Evolutionary conservation across 1,284 basidiomycete genomes (phyloP).

Genomic region (Cutaneotrichosporon cutaneum): DNA sequence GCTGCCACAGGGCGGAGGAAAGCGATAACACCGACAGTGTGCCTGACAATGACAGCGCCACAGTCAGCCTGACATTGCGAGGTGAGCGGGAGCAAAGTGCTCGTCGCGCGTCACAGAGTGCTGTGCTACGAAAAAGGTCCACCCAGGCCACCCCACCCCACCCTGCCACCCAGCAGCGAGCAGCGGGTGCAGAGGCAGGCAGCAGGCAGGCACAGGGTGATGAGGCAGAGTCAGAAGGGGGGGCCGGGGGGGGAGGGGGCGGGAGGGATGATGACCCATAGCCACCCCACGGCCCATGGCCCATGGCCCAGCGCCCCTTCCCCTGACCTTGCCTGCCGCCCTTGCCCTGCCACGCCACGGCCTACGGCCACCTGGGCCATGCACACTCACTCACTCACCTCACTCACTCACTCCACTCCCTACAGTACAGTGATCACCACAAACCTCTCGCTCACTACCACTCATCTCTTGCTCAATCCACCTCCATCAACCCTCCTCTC

Average conservation of each 20-base stretch:
- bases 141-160: background rate
- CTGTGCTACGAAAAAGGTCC: background rate
- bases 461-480: background rate
- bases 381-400: too few relatives aligned
- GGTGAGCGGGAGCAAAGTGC: background rate
- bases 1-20: background rate
- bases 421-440: background rate
- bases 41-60: background rate
- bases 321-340: too few relatives aligned
- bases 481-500: background rate
- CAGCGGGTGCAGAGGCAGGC: too few relatives aligned
- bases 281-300: too few relatives aligned
- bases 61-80: background rate
- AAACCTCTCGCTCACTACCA: background rate
- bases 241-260: too few relatives aligned
- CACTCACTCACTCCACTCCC: background rate
- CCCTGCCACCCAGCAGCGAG: too few relatives aligned
- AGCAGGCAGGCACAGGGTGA: background rate
- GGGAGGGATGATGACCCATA: too few relatives aligned
- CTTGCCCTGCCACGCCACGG: background rate
- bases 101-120: background rate
- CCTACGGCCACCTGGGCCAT: background rate
- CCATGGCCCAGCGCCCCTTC: too few relatives aligned
- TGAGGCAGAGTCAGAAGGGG: too few relatives aligned
- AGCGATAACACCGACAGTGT: background rate